phyloP scores from a whole-genome alignment of 768 basidiomycete species.

The Omphalotus guepiniiformis region DNA sequence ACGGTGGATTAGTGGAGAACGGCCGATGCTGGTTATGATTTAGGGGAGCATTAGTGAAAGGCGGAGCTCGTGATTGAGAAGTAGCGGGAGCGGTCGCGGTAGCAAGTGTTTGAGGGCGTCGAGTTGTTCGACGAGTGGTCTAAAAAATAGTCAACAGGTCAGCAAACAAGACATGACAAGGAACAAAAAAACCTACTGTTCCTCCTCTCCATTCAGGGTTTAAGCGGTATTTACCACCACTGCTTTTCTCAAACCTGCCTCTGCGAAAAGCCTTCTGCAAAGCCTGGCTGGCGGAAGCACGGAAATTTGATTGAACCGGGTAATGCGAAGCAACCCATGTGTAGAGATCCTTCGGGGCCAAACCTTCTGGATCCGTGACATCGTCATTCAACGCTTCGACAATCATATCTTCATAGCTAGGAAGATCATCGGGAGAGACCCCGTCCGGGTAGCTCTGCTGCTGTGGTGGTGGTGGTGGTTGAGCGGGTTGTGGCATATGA shows the following conservation, averaged over 20 bases:
- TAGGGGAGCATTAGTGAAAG: conserved; percentile 58
- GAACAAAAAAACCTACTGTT: conserved; percentile 45
- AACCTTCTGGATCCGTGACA: conserved; percentile 62
- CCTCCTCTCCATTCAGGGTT: conserved; percentile 81
- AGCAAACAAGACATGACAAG: neutral
- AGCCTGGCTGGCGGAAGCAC: conserved; percentile 86
- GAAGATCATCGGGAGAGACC: conserved; percentile 49
- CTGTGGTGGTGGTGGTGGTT: conserved; percentile 13
- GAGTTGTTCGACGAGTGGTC: conserved; percentile 75
- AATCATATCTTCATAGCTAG: conserved; percentile 91
- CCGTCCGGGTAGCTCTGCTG: conserved; percentile 10
- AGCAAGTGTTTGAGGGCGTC: conserved; percentile 65
- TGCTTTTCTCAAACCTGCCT: conserved; percentile 73
- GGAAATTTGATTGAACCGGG: conserved; percentile 83
- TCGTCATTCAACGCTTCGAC: conserved; percentile 70
- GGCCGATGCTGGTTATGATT: conserved; percentile 19
- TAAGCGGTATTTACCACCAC: conserved; percentile 69
- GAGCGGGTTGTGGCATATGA: conserved; percentile 14
- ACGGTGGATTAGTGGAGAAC: conserved; percentile 35
- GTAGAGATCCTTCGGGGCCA: conserved; percentile 79
- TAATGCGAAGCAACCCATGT: conserved; percentile 80
- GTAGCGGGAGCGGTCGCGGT: conserved; percentile 19
- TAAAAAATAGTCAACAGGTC: conserved; percentile 23
- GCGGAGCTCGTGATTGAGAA: conserved; percentile 30
- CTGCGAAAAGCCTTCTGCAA: conserved; percentile 82